These are phyloP conservation scores for Akanthomyces lecanii DNA, from an alignment of 2,329 filamentous ascomycete genomes.

Conservation along the genomic window DNA sequence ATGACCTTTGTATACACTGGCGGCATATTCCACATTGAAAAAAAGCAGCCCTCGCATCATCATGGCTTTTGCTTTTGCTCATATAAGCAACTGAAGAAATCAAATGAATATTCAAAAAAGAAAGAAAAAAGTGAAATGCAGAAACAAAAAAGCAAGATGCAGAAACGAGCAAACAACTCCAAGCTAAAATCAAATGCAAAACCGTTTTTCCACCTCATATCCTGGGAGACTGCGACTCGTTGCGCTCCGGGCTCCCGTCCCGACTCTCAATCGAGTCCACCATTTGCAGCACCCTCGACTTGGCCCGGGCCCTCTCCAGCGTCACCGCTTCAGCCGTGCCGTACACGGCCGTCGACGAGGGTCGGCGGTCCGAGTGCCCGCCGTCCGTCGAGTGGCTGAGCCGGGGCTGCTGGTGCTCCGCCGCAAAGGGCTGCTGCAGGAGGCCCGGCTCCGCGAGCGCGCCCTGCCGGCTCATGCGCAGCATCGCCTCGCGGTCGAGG, in stretches of 20 bases:
- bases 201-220: not conserved
- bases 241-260: slow-evolving; percentile 35
- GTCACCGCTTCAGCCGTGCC: slow-evolving; percentile 44
- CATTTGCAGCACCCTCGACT: slow-evolving; percentile 46
- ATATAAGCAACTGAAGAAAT: not conserved
- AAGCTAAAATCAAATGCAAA: not conserved
- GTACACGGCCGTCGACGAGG: slow-evolving; percentile 33
- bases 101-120: not conserved
- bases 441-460: slow-evolving; percentile 18
- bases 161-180: slow-evolving; percentile 2
- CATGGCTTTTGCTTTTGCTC: not conserved
- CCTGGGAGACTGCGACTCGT: not conserved
- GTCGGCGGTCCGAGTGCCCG: slow-evolving; percentile 23
- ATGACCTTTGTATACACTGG: not conserved
- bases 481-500: slow-evolving; percentile 12
- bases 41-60: not conserved
- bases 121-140: not conserved
- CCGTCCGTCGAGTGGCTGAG: slow-evolving; percentile 27
- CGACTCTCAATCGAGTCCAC: slow-evolving; percentile 51
- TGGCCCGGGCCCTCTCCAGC: slow-evolving; percentile 38
- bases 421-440: not conserved
- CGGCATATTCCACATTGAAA: not conserved
- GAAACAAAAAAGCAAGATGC: not conserved
- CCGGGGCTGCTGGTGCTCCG: slow-evolving; percentile 1
- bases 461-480: slow-evolving; percentile 17